These are phyloP conservation scores for Aegilops longissima DNA, from an alignment of 176 grass and related monocot species.

Conservation along the genomic window DNA sequence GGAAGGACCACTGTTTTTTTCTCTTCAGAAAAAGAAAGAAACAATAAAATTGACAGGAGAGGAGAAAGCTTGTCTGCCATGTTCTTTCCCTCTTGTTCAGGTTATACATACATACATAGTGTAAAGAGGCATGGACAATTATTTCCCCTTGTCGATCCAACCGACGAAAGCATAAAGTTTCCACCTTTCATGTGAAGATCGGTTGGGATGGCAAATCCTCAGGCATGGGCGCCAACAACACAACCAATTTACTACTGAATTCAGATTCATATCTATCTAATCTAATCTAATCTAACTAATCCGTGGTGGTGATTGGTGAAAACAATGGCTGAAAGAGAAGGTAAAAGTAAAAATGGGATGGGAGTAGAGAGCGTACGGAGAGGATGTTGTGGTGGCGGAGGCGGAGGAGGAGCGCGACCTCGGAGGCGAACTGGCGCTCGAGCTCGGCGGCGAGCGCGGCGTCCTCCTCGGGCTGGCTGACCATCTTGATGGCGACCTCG, in stretches of 20 bases:
- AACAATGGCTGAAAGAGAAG: too few relatives aligned
- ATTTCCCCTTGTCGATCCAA: slow-evolving; percentile 11
- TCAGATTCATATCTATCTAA: not conserved
- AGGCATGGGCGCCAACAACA: slow-evolving; percentile 30
- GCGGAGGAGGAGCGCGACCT: slow-evolving; percentile 81
- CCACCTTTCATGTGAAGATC: slow-evolving; percentile 57
- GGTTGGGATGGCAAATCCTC: slow-evolving; percentile 50
- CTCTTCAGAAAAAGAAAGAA: not conserved
- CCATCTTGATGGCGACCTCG: slow-evolving; percentile 98
- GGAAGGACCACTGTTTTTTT: not conserved
- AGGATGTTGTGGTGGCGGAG: slow-evolving; percentile 93
- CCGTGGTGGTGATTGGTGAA: too few relatives aligned
- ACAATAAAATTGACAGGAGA: not conserved
- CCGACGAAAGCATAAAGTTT: slow-evolving; percentile 33
- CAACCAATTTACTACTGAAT: not conserved
- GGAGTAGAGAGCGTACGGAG: slow-evolving; percentile 41
- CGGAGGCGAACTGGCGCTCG: slow-evolving; percentile 92
- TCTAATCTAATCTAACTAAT: not conserved
- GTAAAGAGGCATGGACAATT: slow-evolving; percentile 27
- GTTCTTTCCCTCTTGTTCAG: slow-evolving; percentile 8
- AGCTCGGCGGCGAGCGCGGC: slow-evolving; percentile 68
- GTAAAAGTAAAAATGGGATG: not conserved
- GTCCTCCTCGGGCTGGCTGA: slow-evolving; percentile 93
- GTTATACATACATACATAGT: not conserved
- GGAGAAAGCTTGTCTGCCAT: not conserved